Evolutionary conservation across 2,329 filamentous ascomycete genomes (phyloP), one percentile per base, ranked within the genome.

Genomic region (Sporothrix humicola): DNA sequence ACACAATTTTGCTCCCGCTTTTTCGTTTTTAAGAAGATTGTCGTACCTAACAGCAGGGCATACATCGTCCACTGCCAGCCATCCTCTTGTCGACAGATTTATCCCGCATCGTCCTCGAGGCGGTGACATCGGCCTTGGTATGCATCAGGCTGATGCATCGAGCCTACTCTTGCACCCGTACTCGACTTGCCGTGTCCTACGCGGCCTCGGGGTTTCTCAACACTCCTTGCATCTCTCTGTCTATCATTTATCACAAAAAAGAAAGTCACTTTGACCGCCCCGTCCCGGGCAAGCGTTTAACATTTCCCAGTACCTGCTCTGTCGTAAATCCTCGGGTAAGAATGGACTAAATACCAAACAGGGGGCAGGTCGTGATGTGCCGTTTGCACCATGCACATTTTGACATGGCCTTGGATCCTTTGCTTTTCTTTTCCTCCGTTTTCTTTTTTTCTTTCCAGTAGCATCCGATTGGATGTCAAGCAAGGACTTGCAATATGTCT

Each of bases 61-160:
- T n/a, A 15, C 23, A n/a, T 20, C 46, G 17, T 2, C n/a, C 61
- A 46, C 61, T 46, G 42, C 61, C 61, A n/a, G 42, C 61, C 61
- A n/a, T 56, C 20, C 12, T 13, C n/a, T 54, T 56, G 50, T 15
- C 66, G 52, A 46, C 50, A 31, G 13, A 46, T 59, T 61, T 71
- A 50, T 70, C 37, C 52, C 68, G 31, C 68, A 70, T 70, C n/a
- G 48, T 44, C 48, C 52, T 46, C 31, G n/a, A 31, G 20, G 68
- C 52, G 68, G 68, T 70, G 52, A 70, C 68, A 58, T 46, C 31
- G 68, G 52, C 26, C 37, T 70, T 70, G 68, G 52, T 58, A n/a
- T 23, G 52, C 68, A 58, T 70, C 52, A 7, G 17, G 37, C n/a
- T 31, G 68, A 70, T 56, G 31, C 50, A 58, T 58, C 50, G n/a